A percentile compares a stretch with the other conserved stretches of the same genome.
Evolutionary conservation across 805 yeast species (phyloP).

Genomic region (Candida methanosorbosa): DNA sequence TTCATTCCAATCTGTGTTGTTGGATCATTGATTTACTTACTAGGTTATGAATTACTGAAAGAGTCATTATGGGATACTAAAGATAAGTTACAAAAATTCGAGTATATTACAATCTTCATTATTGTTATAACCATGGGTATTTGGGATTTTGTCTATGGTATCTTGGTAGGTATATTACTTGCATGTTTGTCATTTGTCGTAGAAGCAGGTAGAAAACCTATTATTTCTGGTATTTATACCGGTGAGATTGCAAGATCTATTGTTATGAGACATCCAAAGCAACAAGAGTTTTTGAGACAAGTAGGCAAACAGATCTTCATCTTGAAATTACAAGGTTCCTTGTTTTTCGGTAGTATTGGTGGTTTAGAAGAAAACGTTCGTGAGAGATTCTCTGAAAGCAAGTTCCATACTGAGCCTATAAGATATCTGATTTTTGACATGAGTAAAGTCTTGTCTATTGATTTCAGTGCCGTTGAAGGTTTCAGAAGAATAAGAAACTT

Average conservation of each 20-base stretch:
- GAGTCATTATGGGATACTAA: constrained; percentile 84
- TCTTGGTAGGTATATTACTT: constrained; percentile 78
- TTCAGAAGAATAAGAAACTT: constrained; percentile 80
- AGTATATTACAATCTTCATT: constrained; percentile 73
- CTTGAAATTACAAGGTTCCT: constrained; percentile 76
- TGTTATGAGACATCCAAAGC: constrained; percentile 83
- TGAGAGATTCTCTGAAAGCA: constrained; percentile 46
- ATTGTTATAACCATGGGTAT: constrained; percentile 95
- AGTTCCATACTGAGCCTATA: constrained; percentile 49
- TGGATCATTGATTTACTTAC: constrained; percentile 79
- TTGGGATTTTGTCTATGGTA: constrained; percentile 91
- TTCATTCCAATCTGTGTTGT: constrained; percentile 94
- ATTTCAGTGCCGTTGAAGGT: constrained; percentile 95
- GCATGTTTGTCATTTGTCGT: constrained; percentile 96
- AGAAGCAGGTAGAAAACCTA: constrained; percentile 78
- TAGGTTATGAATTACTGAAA: constrained; percentile 83
- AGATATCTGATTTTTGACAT: constrained; percentile 79
- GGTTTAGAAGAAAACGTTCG: constrained; percentile 76
- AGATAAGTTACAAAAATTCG: constrained; percentile 66
- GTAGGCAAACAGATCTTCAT: constrained; percentile 90
- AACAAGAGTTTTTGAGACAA: constrained; percentile 72
- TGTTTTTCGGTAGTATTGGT: constrained; percentile 94
- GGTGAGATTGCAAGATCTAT: constrained; percentile 89
- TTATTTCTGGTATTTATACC: constrained; percentile 72
- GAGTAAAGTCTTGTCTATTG: constrained; percentile 72